Evolutionary conservation across 1,284 basidiomycete species (phyloP).

Genomic region (Rhodotorula sp.): DNA sequence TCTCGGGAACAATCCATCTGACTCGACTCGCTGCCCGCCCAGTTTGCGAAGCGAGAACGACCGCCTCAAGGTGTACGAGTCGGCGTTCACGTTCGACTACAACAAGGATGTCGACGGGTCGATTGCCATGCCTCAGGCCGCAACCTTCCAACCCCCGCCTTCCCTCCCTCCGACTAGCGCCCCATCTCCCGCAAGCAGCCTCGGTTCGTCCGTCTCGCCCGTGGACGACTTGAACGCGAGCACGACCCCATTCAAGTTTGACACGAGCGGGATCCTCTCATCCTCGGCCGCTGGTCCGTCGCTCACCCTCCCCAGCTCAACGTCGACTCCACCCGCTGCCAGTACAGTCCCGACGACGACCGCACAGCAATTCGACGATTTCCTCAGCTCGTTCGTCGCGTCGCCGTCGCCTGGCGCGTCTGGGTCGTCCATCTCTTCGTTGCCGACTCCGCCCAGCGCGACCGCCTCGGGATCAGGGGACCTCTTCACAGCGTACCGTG

Average conservation of each 20-base stretch:
- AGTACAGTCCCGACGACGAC: background rate
- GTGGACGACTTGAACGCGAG: background rate
- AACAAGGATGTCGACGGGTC: slow-evolving; percentile 30
- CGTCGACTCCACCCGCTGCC: background rate
- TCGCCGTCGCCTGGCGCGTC: background rate
- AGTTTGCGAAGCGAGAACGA: slow-evolving; percentile 35
- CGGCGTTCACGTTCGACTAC: slow-evolving; percentile 37
- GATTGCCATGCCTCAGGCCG: slow-evolving; percentile 31
- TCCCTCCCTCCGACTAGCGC: background rate
- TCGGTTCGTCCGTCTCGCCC: background rate
- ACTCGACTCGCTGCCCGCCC: background rate
- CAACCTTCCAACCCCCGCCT: slow-evolving; percentile 13
- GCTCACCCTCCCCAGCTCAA: too few relatives aligned
- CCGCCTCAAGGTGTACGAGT: slow-evolving; percentile 37
- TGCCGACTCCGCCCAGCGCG: background rate
- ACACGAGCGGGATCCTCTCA: background rate
- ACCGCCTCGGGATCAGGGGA: background rate
- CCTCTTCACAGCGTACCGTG: slow-evolving; percentile 34
- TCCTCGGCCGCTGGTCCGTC: too few relatives aligned
- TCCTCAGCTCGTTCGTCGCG: slow-evolving; percentile 20
- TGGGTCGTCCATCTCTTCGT: background rate
- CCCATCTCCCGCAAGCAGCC: background rate
- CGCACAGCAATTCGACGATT: slow-evolving; percentile 12
- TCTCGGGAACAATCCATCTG: background rate
- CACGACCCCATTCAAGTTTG: slow-evolving; percentile 7